These are phyloP conservation scores for Podospora tetraspora DNA, from an alignment of 495 filamentous ascomycete species.

Conservation along the genomic window DNA sequence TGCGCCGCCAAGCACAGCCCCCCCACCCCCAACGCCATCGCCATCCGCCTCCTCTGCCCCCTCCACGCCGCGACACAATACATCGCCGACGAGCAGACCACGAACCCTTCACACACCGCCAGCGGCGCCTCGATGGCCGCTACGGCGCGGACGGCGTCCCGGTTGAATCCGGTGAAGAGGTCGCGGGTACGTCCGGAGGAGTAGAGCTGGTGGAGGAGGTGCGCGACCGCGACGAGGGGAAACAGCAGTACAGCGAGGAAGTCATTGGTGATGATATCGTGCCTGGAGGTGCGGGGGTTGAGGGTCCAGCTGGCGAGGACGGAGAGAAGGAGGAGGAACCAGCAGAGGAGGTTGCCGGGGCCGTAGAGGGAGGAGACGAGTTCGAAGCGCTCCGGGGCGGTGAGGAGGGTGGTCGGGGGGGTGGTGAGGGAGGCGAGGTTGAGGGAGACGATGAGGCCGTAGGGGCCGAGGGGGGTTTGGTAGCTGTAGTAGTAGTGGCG, in stretches of 20 bases:
- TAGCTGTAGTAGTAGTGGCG: too few relatives aligned
- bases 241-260: background rate
- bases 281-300: background rate
- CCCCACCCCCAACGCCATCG: too few relatives aligned
- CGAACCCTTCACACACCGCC: too few relatives aligned
- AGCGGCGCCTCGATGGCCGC: too few relatives aligned
- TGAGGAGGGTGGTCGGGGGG: background rate
- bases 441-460: background rate
- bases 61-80: too few relatives aligned
- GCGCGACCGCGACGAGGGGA: background rate
- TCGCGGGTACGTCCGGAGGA: too few relatives aligned
- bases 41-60: too few relatives aligned
- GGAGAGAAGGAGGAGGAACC: conserved; percentile 4
- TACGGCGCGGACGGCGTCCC: too few relatives aligned
- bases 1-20: too few relatives aligned
- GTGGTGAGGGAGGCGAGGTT: background rate
- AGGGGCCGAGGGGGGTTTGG: background rate
- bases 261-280: conserved; percentile 8
- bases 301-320: conserved; percentile 7
- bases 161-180: too few relatives aligned
- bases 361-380: conserved; percentile 13
- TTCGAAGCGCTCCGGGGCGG: background rate
- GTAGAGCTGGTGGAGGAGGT: background rate
- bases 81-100: too few relatives aligned
- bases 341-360: conserved; percentile 2